These are phyloP conservation scores for Zhuliangozyma blackwelliae DNA, from an alignment of 1,139 yeast genomes.

Conservation along the genomic window DNA sequence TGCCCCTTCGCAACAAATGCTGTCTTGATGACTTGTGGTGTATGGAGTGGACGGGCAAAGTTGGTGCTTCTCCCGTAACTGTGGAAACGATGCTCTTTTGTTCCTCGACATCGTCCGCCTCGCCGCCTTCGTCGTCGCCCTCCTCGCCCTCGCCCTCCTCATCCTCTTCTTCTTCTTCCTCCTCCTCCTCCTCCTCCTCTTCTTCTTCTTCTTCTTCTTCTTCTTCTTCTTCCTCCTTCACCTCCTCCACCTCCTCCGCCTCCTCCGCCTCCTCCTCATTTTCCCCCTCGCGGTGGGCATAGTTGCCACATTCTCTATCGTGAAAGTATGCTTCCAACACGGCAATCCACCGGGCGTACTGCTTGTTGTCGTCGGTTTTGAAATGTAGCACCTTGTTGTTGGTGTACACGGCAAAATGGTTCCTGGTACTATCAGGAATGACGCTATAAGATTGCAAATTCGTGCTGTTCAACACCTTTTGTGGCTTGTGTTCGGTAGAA, in stretches of 20 bases:
- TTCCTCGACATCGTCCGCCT: not conserved
- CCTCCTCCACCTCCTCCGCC: not conserved
- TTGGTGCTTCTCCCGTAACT: conserved; percentile 1
- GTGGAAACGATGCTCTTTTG: not conserved
- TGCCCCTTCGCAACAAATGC: not conserved
- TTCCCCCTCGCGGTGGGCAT: conserved; percentile 2
- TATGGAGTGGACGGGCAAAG: conserved; percentile 4
- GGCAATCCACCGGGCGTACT: conserved; percentile 39
- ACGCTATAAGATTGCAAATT: conserved; percentile 16
- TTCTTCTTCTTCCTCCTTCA: not conserved
- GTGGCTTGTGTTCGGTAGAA: conserved; percentile 52
- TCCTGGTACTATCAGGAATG: conserved; percentile 30
- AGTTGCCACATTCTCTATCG: not conserved
- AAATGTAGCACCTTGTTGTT: conserved; percentile 40
- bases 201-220: conserved; percentile 1
- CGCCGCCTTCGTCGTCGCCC: not conserved
- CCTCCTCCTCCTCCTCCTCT: conserved; percentile 1
- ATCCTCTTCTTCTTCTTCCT: not conserved
- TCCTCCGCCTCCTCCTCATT: conserved; percentile 1
- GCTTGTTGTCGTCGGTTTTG: conserved; percentile 29
- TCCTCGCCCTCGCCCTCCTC: not conserved
- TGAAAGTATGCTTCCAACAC: conserved; percentile 24
- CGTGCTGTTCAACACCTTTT: conserved; percentile 33
- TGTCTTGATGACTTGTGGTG: conserved; percentile 1
- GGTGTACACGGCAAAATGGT: conserved; percentile 42